Conservation (phyloP, 306 rosid genomes). For the Acacia crassicarpa region DNA sequence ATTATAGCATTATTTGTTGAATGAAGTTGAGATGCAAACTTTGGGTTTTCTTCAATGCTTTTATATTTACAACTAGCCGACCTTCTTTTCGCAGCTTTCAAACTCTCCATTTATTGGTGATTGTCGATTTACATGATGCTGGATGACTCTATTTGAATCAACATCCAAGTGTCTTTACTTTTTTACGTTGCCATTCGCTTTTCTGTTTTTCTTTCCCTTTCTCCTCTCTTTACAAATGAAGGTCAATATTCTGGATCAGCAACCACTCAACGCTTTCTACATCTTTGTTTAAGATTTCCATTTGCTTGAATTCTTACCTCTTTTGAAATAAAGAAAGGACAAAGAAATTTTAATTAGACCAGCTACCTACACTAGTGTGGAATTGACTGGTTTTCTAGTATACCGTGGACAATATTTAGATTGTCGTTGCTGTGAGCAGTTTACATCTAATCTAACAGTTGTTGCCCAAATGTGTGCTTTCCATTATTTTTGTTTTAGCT, state of each 20-base stretch:
- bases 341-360: not conserved
- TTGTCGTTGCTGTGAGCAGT: constrained; percentile 3
- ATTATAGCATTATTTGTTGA: not conserved
- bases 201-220: not conserved
- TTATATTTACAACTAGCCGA: not conserved
- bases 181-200: not conserved
- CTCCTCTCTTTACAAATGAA: constrained; percentile 6
- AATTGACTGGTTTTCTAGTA: not conserved
- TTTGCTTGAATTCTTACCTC: not conserved
- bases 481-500: not conserved
- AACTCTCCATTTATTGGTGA: not conserved
- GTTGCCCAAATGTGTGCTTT: not conserved
- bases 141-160: constrained; percentile 1
- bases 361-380: not conserved
- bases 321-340: not conserved
- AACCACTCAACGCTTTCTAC: not conserved
- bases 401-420: not conserved
- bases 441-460: not conserved
- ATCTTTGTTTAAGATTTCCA: constrained; percentile 3
- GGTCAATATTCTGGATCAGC: not conserved
- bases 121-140: constrained; percentile 10
- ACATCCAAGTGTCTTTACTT: not conserved
- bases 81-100: not conserved
- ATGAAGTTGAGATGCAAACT: not conserved
- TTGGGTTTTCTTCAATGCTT: not conserved